Evolutionary conservation across 2,329 filamentous ascomycete genomes (phyloP).

Genomic region (Didymella glomerata): DNA sequence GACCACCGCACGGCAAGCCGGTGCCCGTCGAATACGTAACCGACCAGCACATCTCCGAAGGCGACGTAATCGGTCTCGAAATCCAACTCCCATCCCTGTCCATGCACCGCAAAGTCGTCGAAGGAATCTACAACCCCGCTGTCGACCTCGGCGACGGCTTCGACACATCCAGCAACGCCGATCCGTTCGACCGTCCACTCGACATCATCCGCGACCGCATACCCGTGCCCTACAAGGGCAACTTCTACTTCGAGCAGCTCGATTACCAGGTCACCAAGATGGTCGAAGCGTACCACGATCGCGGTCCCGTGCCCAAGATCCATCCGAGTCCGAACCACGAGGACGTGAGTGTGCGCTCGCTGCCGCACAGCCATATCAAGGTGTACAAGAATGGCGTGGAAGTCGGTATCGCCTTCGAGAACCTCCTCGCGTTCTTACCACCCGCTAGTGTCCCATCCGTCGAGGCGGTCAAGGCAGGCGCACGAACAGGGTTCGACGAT

Average conservation of each 20-base stretch:
- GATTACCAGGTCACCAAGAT: slow-evolving; percentile 89
- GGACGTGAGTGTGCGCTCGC: slow-evolving; percentile 77
- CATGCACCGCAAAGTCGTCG: slow-evolving; percentile 86
- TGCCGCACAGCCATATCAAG: slow-evolving; percentile 85
- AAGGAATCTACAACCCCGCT: slow-evolving; percentile 86
- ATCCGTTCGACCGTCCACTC: slow-evolving; percentile 61
- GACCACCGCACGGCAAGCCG: slow-evolving; percentile 47
- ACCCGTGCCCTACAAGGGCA: slow-evolving; percentile 90
- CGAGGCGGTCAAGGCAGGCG: slow-evolving; percentile 74
- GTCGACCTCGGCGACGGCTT: slow-evolving; percentile 72
- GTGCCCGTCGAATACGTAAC: slow-evolving; percentile 60
- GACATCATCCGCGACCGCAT: slow-evolving; percentile 96
- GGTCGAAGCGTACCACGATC: slow-evolving; percentile 71
- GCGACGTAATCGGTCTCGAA: slow-evolving; percentile 92
- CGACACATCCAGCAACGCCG: slow-evolving; percentile 55
- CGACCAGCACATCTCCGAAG: slow-evolving; percentile 80
- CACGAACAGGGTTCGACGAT: slow-evolving; percentile 88
- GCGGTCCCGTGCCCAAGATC: slow-evolving; percentile 66
- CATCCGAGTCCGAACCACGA: slow-evolving; percentile 78
- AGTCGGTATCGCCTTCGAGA: slow-evolving; percentile 86
- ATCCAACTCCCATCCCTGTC: slow-evolving; percentile 87
- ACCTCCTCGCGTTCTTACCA: slow-evolving; percentile 89
- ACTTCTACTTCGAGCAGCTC: slow-evolving; percentile 92
- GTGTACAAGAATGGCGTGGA: slow-evolving; percentile 91
- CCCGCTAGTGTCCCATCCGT: slow-evolving; percentile 80